phyloP scores from a whole-genome alignment of 768 basidiomycete genomes.

The Tulasnella sp. region DNA sequence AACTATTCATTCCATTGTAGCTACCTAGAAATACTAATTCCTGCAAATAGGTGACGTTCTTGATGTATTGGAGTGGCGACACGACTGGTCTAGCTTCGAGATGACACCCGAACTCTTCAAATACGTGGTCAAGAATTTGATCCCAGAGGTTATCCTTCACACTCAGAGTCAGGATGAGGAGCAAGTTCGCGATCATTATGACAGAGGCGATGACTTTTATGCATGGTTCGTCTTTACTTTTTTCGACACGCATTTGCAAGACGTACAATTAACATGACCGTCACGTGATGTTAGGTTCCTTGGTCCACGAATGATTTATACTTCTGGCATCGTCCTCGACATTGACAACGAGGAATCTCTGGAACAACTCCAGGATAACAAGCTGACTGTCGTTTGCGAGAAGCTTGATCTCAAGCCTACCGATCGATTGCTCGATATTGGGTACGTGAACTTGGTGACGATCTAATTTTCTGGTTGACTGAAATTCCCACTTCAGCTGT shows the following conservation, averaged over 20 bases:
- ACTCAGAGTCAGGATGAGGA: slow-evolving; percentile 86
- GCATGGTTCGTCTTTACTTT: slow-evolving; percentile 41
- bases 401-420: slow-evolving; percentile 81
- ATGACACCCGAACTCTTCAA: slow-evolving; percentile 87
- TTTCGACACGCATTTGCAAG: not conserved
- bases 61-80: slow-evolving; percentile 84
- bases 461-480: not conserved
- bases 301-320: slow-evolving; percentile 94
- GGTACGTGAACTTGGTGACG: slow-evolving; percentile 26
- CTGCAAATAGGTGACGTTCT: slow-evolving; percentile 79
- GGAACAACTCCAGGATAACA: slow-evolving; percentile 96
- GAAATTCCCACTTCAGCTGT: slow-evolving; percentile 27
- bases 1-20: slow-evolving; percentile 19
- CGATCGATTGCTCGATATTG: slow-evolving; percentile 77
- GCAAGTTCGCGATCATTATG: slow-evolving; percentile 92
- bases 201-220: slow-evolving; percentile 96
- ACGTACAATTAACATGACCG: not conserved
- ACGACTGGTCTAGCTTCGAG: slow-evolving; percentile 88
- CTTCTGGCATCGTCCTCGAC: slow-evolving; percentile 75
- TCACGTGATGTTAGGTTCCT: slow-evolving; percentile 50
- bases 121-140: slow-evolving; percentile 75
- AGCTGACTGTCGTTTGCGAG: slow-evolving; percentile 86
- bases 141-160: slow-evolving; percentile 92
- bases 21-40: too few species aligned
- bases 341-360: slow-evolving; percentile 63